Evolutionary conservation across 73 alveolate genomes (phyloP).

Genomic region (Paramecium primaurelia): DNA sequence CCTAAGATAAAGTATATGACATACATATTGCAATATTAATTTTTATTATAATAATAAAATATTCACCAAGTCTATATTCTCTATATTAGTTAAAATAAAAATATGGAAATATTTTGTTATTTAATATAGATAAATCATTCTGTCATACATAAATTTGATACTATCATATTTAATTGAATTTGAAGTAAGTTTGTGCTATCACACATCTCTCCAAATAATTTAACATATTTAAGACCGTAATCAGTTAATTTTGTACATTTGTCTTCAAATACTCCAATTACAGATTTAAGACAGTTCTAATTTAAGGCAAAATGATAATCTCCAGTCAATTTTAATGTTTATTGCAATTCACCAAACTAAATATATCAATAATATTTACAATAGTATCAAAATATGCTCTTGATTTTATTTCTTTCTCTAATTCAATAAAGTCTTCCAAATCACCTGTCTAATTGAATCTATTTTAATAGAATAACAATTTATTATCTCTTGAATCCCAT

Average conservation of each 20-base stretch:
- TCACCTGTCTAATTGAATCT: not conserved
- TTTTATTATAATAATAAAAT: not conserved
- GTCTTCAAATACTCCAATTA: not conserved
- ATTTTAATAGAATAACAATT: not conserved
- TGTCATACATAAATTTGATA: not conserved
- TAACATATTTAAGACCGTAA: slow-evolving; percentile 17
- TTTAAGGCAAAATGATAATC: not conserved
- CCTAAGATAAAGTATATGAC: not conserved
- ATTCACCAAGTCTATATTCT: not conserved
- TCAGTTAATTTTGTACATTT: not conserved
- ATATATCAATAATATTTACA: not conserved
- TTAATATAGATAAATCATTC: not conserved
- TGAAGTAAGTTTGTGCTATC: not conserved
- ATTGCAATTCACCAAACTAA: not conserved
- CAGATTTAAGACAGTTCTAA: not conserved
- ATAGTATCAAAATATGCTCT: not conserved
- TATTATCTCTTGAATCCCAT: slow-evolving; percentile 38
- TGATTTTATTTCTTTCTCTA: not conserved
- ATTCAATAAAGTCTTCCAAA: not conserved
- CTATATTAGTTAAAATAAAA: not conserved
- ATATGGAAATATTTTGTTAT: not conserved
- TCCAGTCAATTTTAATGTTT: not conserved
- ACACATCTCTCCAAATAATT: slow-evolving; percentile 1
- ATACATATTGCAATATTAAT: not conserved
- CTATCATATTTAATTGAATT: not conserved